These are phyloP conservation scores for Vinca minor DNA, from an alignment of 257 asterid species.

Conservation along the genomic window DNA sequence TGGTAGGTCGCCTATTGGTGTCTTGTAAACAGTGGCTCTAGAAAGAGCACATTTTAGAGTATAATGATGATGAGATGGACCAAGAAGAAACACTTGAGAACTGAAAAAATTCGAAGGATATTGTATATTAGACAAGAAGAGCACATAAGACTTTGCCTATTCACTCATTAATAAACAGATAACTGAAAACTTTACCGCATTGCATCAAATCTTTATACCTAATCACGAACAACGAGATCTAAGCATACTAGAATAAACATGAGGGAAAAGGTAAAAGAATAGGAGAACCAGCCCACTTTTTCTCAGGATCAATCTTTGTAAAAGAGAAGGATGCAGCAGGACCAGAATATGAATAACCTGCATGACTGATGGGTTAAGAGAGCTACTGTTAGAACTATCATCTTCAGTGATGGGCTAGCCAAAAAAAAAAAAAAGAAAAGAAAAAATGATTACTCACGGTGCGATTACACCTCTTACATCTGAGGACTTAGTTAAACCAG, in stretches of 20 bases:
- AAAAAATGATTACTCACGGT: constrained; percentile 86
- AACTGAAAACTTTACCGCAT: neutral
- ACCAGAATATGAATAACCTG: constrained; percentile 98
- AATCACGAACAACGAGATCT: neutral
- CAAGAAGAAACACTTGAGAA: constrained; percentile 87
- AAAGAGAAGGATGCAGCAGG: constrained; percentile 97
- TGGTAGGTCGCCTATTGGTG: constrained; percentile 87
- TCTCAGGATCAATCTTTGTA: constrained; percentile 80
- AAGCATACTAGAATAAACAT: neutral
- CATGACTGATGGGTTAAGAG: constrained; percentile 57
- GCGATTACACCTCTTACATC: constrained; percentile 97
- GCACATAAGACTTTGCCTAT: neutral
- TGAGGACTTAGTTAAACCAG: constrained; percentile 58
- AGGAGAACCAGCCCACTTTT: constrained; percentile 38
- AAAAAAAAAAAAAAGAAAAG: constrained; percentile 2
- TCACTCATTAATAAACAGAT: neutral
- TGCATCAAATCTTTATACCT: neutral
- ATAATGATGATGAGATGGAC: constrained; percentile 95
- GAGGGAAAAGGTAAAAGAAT: neutral
- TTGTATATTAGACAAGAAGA: constrained; percentile 1
- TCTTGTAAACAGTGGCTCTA: constrained; percentile 68
- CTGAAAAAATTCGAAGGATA: constrained; percentile 38
- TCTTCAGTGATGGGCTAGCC: neutral
- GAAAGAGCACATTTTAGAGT: constrained; percentile 91
- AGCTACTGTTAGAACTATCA: constrained; percentile 6